Evolutionary conservation across 2,329 filamentous ascomycete genomes (phyloP), one percentile per base, ranked within the genome.

Genomic region (Venturiaceae sp.): DNA sequence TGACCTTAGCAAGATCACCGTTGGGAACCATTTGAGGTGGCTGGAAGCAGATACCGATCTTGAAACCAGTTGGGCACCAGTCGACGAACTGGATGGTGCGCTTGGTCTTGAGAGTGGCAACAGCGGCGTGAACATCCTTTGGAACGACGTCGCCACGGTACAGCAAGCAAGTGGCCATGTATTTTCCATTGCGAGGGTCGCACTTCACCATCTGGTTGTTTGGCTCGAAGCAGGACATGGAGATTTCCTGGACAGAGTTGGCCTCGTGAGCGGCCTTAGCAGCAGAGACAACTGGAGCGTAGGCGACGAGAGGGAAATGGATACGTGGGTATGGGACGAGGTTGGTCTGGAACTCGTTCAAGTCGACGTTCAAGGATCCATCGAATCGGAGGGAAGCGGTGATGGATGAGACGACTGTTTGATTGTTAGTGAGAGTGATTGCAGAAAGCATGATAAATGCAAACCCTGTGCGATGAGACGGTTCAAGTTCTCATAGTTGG

Each of bases 121-220:
- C 92, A 64, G 94, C 92, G 61, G 80, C 84, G 81, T 96, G 90
- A 66, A 90, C 89, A 71, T 97, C 92, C 80, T 95, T 95, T 77
- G 92, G 90, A 63, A 97, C 94, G 68, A 99, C 92, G 70, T 97
- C 94, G 76, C 92, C 94, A 74, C 92, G 92, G 85, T 99, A 99
- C 74, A 99, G 81, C 78, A 99, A 78, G 77, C 92, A 96, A 69
- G 92, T 96, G 65, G 92, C 92, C 92, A 99, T 99, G 85, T 99
- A 99, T 84, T 99, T 99, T 78, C 92, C 92, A 76, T 95, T 92
- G 72, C 92, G 91, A 67, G 92, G 92, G 75, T 99, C 94, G 74
- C 92, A 99, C 84, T 96, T 96, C 75, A 99, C 92, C 92, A 99
- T 99, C 87, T 99, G 92, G 86, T 96, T 96, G 86, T 96, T 89